These are phyloP conservation scores for Annulohypoxylon stygium DNA, from an alignment of 495 filamentous ascomycete genomes.

Conservation along the genomic window DNA sequence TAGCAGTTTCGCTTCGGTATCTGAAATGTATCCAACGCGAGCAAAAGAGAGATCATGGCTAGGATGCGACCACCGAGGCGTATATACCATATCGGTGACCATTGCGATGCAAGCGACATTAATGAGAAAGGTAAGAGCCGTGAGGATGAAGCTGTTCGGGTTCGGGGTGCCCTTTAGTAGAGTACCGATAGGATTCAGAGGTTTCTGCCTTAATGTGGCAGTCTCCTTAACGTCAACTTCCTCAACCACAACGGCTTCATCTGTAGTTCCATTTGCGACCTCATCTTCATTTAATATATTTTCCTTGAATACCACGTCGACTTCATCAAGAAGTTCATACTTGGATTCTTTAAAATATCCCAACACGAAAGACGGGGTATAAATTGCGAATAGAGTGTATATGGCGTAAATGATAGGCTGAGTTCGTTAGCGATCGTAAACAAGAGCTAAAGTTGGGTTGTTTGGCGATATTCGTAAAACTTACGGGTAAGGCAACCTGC, in stretches of 20 bases:
- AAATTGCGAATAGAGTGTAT: slow-evolving; percentile 78
- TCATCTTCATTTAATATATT: slow-evolving; percentile 54
- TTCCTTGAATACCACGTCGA: slow-evolving; percentile 71
- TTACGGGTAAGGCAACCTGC: slow-evolving; percentile 54
- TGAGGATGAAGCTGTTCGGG: slow-evolving; percentile 68
- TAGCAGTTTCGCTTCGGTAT: slow-evolving; percentile 81
- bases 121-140: slow-evolving; percentile 73
- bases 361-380: slow-evolving; percentile 75
- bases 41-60: slow-evolving; percentile 84
- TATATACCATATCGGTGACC: slow-evolving; percentile 79
- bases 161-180: slow-evolving; percentile 83
- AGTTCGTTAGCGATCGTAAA: slow-evolving; percentile 30
- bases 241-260: slow-evolving; percentile 56
- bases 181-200: slow-evolving; percentile 65
- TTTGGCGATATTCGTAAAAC: slow-evolving; percentile 31
- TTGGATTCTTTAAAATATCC: slow-evolving; percentile 68
- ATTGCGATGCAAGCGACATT: slow-evolving; percentile 76
- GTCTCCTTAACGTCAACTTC: slow-evolving; percentile 67
- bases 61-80: slow-evolving; percentile 74
- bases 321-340: slow-evolving; percentile 71
- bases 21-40: slow-evolving; percentile 86
- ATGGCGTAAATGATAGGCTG: slow-evolving; percentile 74
- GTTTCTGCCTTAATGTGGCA: slow-evolving; percentile 57
- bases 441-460: neutral
- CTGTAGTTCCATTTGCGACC: slow-evolving; percentile 46